Conservation (phyloP, 139 green algal genomes). For the Chlorokybus atmophyticus region DNA sequence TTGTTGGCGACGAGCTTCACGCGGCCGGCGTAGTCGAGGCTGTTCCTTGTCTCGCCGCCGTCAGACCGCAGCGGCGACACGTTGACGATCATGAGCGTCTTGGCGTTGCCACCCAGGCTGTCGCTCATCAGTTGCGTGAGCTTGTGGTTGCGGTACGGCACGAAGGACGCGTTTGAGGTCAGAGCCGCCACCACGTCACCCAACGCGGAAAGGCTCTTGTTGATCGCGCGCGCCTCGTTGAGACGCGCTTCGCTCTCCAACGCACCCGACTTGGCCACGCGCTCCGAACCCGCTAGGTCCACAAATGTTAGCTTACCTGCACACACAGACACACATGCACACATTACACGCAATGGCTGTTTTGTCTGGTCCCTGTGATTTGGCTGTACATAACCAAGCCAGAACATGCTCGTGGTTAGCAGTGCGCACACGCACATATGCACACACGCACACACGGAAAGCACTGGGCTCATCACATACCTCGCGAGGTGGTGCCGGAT, state of each 20-base stretch:
- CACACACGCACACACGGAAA: too few relatives aligned
- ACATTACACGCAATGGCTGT: too few relatives aligned
- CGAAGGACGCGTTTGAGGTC: conserved; percentile 7
- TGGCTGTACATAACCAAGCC: too few relatives aligned
- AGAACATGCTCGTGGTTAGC: too few relatives aligned
- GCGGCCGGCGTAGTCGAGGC: conserved; percentile 10
- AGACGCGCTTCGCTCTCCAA: conserved; percentile 28
- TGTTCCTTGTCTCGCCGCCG: conserved; percentile 7
- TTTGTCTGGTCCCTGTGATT: too few relatives aligned
- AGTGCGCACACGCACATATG: too few relatives aligned
- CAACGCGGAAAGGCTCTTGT: conserved; percentile 38
- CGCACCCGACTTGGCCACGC: conserved; percentile 30
- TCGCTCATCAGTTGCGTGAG: conserved; percentile 49
- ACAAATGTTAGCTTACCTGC: conserved; percentile 51
- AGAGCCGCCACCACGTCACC: conserved; percentile 29
- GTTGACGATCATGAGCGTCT: conserved; percentile 28
- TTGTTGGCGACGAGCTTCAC: too few relatives aligned
- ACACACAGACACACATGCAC: too few relatives aligned
- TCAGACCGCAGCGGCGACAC: conserved; percentile 6
- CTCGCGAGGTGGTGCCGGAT: conserved; percentile 3
- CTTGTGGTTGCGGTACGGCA: conserved; percentile 33
- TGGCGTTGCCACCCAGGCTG: conserved; percentile 40
- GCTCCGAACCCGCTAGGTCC: conserved; percentile 53
- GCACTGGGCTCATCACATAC: too few relatives aligned
- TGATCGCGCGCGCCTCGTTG: conserved; percentile 48